Percentiles rank a stretch among this genome's conserved stretches.
Evolutionary conservation across 2,329 filamentous ascomycete genomes (phyloP).

Genomic region (Calonectria multiphialidica): DNA sequence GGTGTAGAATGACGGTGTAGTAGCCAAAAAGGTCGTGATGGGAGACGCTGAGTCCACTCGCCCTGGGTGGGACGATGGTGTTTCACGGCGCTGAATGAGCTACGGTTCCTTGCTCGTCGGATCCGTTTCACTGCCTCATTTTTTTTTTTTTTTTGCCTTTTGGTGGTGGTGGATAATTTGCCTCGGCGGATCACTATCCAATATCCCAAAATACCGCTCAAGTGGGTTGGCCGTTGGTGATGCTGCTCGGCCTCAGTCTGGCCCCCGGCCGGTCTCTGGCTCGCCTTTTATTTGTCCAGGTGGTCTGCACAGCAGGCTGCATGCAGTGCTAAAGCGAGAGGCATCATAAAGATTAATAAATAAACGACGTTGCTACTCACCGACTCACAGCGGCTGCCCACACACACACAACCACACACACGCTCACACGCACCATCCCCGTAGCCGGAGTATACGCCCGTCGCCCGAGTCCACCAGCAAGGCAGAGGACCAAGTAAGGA

Average conservation of each 20-base stretch:
- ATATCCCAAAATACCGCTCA: not conserved
- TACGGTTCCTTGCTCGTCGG: constrained; percentile 10
- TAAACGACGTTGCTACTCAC: not conserved
- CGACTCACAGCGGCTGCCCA: constrained; percentile 9
- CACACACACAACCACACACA: not conserved
- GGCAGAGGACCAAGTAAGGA: constrained; percentile 12
- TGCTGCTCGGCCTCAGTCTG: not conserved
- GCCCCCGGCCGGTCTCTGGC: not conserved
- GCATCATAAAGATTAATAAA: not conserved
- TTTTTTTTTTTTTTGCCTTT: constrained; percentile 5
- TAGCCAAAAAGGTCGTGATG: constrained; percentile 2
- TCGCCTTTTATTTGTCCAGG: not conserved
- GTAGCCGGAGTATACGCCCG: constrained; percentile 8
- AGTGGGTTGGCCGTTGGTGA: not conserved
- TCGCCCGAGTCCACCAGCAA: constrained; percentile 5
- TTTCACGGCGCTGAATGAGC: constrained; percentile 23
- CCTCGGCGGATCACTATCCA: not conserved
- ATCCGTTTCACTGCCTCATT: constrained; percentile 12
- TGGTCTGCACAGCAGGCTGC: not conserved
- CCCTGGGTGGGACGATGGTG: constrained; percentile 30
- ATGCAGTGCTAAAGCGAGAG: not conserved
- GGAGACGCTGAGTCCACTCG: constrained; percentile 16
- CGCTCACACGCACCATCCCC: constrained; percentile 10
- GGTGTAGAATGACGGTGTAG: constrained; percentile 12
- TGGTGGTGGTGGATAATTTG: constrained; percentile 9